Percentiles rank a stretch among this genome's conserved stretches.
Conservation (phyloP, 306 rosid species). For the Acacia crassicarpa region DNA sequence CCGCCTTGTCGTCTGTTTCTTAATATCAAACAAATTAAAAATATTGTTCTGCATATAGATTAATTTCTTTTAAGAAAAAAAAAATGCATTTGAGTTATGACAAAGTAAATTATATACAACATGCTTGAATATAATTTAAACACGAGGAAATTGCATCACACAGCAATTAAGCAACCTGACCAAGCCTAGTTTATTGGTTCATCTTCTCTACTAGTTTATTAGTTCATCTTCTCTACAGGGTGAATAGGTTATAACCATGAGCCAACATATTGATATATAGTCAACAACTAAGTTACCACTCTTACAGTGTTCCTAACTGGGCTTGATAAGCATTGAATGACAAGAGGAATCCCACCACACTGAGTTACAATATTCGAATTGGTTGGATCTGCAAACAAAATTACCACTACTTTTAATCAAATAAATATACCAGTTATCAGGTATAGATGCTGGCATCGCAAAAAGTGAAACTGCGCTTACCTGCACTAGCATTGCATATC, state of each 20-base stretch:
- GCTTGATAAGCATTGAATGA: constrained; percentile 84
- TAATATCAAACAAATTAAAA: background rate
- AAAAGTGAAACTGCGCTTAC: constrained; percentile 41
- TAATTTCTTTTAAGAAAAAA: background rate
- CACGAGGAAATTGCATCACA: background rate
- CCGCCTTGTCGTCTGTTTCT: background rate
- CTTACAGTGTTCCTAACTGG: constrained; percentile 91
- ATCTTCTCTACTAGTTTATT: background rate
- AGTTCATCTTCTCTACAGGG: constrained; percentile 7
- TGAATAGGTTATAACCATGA: constrained; percentile 4
- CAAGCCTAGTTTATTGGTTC: background rate
- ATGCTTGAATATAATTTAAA: background rate
- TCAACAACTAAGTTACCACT: constrained; percentile 21
- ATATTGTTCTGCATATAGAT: background rate
- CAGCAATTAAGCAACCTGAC: background rate
- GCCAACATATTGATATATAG: background rate
- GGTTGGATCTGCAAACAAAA: constrained; percentile 48
- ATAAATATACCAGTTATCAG: constrained; percentile 1
- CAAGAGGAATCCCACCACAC: constrained; percentile 69
- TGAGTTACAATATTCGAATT: constrained; percentile 60
- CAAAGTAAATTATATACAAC: background rate
- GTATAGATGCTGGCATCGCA: background rate
- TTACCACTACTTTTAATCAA: background rate
- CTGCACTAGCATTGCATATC: constrained; percentile 81
- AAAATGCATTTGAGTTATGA: background rate